Conservation (phyloP, 139 green algal species). For the Volvox africanus region DNA sequence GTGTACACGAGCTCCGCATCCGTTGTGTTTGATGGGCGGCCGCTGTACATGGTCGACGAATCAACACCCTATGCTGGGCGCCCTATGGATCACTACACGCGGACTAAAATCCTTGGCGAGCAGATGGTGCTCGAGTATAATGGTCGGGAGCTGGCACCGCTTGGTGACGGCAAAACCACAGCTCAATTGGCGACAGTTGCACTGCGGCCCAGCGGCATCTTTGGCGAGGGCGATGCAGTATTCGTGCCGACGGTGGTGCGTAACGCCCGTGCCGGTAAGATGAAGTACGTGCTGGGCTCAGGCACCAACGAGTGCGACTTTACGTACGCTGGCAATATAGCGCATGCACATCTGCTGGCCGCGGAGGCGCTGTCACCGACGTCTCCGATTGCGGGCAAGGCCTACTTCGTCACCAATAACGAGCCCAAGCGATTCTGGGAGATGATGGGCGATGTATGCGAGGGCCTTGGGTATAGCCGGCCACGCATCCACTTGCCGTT, state of each 20-base stretch:
- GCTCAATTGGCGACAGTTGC: slow-evolving; percentile 72
- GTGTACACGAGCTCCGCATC: slow-evolving; percentile 87
- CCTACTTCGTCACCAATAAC: slow-evolving; percentile 94
- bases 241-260: slow-evolving; percentile 81
- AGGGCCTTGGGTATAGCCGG: slow-evolving; percentile 84
- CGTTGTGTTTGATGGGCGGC: slow-evolving; percentile 90
- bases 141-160: slow-evolving; percentile 43
- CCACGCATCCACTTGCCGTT: slow-evolving; percentile 78
- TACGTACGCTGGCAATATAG: slow-evolving; percentile 94
- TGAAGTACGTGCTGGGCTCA: slow-evolving; percentile 93
- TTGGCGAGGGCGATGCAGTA: slow-evolving; percentile 88
- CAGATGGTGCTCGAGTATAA: slow-evolving; percentile 84
- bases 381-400: slow-evolving; percentile 68
- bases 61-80: slow-evolving; percentile 73
- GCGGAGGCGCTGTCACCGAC: slow-evolving; percentile 61
- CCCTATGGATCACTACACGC: slow-evolving; percentile 91
- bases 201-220: slow-evolving; percentile 89
- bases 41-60: slow-evolving; percentile 81
- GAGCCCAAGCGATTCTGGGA: slow-evolving; percentile 87
- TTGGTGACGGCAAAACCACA: neutral
- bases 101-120: slow-evolving; percentile 87
- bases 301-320: slow-evolving; percentile 90
- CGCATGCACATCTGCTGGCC: slow-evolving; percentile 79
- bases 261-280: slow-evolving; percentile 79
- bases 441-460: slow-evolving; percentile 87